These are phyloP conservation scores for Crepidotus sp. DNA, from an alignment of 1,284 basidiomycete species.

Conservation along the genomic window DNA sequence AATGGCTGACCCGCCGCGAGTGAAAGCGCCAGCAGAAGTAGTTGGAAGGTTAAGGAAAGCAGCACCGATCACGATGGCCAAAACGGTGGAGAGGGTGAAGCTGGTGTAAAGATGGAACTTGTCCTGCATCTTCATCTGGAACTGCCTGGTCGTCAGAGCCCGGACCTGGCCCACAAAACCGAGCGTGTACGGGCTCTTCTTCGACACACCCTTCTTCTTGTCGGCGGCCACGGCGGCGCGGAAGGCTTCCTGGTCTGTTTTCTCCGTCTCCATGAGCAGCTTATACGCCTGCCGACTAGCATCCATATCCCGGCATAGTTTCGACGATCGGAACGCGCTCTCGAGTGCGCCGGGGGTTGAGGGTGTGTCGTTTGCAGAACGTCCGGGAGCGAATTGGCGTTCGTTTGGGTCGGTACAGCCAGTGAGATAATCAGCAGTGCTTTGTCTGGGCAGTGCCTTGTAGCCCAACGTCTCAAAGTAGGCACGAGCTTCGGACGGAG, in stretches of 20 bases:
- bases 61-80: conserved; percentile 72
- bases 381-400: conserved; percentile 72
- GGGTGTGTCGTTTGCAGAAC: conserved; percentile 58
- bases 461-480: conserved; percentile 80
- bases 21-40: conserved; percentile 77
- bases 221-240: conserved; percentile 66
- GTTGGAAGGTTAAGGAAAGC: conserved; percentile 67
- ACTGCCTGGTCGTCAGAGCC: conserved; percentile 68
- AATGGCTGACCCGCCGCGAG: conserved; percentile 47
- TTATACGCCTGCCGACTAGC: conserved; percentile 58
- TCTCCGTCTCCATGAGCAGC: conserved; percentile 51
- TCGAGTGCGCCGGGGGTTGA: conserved; percentile 68
- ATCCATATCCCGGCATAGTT: conserved; percentile 40
- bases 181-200: conserved; percentile 83
- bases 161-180: conserved; percentile 68
- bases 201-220: conserved; percentile 77
- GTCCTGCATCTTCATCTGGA: conserved; percentile 75
- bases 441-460: conserved; percentile 65
- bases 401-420: conserved; percentile 75
- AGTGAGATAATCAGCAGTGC: conserved; percentile 68
- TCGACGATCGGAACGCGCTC: conserved; percentile 53
- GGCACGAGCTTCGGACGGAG: conserved; percentile 56
- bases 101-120: conserved; percentile 73
- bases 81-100: conserved; percentile 46
- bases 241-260: conserved; percentile 67